Base-by-base conservation (phyloP, 768 basidiomycete species). In the Imleria badia region DNA sequence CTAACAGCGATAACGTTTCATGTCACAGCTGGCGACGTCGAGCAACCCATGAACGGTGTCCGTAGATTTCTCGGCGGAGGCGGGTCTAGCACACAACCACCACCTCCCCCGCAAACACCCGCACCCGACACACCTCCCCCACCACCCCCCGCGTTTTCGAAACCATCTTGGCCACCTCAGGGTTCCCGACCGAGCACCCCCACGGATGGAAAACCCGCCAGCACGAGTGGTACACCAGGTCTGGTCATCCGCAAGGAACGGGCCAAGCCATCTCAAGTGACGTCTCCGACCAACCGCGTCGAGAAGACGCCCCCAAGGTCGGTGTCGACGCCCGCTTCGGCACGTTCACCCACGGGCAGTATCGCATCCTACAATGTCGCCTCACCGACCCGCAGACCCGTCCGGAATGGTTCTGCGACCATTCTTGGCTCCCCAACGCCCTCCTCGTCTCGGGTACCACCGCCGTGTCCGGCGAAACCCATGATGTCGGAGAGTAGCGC, bases 21-120 rank as follows among this genome's bases (percentile, higher is more conserved):
- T 66, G 66, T 53, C 54, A 61, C 23, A 55, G 40, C 54, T 9
- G 45, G 52, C 55, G 56, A 61, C 63, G 53, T 54, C 55, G 50
- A 56, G 36, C 45, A 50, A 59, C 56, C 55, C 66, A 87, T 88
- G 86, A 85, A 87, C 79, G 84, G 85, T 64, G 84, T 87, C 58
- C 85, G 84, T 62, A 80, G 83, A 73, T 76, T 87, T 60, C 78
- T 86, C 52, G 76, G 73, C 44, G 73, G 72, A 55, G 78, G 77
- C 51, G 75, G 73, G 47, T 61, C 74, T 55, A 66, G 70, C 48
- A 60, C 72, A 46, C 73, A 71, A 48, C 62, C 64, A 54, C 57
- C 59, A 66, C 59, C 59, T 12, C 50, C 62, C 51, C 52, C 59
- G 42, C 48, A 64, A 51, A 47, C 58, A 29, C 59, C 65, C 31